phyloP scores from a whole-genome alignment of 345 rosid species.

The Psidium friedrichsthalianum region DNA sequence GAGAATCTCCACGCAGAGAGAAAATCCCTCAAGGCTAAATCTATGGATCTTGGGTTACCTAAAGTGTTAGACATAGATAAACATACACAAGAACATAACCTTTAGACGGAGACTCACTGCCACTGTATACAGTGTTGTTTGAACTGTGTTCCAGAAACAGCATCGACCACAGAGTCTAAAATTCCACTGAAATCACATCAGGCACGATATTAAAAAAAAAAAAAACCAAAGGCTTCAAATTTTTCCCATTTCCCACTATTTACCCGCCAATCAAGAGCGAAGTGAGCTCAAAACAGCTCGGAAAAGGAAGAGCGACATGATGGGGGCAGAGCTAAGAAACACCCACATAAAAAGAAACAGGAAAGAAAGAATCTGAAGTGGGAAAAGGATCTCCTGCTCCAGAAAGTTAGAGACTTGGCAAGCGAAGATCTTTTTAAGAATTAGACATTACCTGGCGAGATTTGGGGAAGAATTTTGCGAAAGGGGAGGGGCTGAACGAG shows the following conservation, averaged over 20 bases:
- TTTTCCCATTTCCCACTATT: neutral
- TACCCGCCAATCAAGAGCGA: neutral
- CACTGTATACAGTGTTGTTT: neutral
- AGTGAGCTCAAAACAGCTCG: neutral
- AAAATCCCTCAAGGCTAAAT: neutral
- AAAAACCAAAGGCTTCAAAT: neutral
- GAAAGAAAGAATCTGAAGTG: neutral
- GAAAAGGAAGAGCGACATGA: neutral
- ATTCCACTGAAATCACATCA: neutral
- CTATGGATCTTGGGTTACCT: neutral
- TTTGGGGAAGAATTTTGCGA: neutral
- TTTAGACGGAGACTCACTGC: neutral
- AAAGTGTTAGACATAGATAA: neutral
- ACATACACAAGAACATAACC: neutral
- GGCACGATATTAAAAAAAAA: neutral
- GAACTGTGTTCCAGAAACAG: neutral
- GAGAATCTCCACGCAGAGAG: neutral
- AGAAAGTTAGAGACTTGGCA: neutral
- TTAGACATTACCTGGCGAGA: neutral
- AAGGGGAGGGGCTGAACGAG: neutral
- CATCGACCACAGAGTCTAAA: neutral
- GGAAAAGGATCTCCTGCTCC: neutral
- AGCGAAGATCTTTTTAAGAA: neutral
- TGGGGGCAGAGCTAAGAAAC: neutral
- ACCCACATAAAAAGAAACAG: neutral